Percentiles rank a stretch among this genome's conserved stretches.
Conservation (phyloP, 495 filamentous ascomycete genomes). For the Sabuloglossum arenarium region DNA sequence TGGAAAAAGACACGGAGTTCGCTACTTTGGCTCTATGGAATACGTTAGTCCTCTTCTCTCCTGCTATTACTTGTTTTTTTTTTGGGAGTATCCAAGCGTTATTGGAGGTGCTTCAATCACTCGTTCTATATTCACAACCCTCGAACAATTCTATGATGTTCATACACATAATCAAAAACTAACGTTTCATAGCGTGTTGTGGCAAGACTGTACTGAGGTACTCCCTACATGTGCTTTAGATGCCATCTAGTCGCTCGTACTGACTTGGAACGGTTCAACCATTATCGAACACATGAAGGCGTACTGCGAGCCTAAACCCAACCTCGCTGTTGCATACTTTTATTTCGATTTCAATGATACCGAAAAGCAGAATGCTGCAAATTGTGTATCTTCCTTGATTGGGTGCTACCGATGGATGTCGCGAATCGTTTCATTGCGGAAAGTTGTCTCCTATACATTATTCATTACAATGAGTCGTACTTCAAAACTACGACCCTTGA, state of each 20-base stretch:
- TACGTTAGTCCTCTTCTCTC: neutral
- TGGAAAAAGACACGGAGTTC: neutral
- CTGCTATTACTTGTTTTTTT: neutral
- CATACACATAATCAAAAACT: neutral
- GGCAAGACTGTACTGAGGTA: neutral
- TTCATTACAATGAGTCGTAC: neutral
- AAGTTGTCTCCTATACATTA: neutral
- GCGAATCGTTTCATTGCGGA: neutral
- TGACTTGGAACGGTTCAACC: neutral
- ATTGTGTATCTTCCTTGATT: too few species aligned
- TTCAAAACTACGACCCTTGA: too few species aligned
- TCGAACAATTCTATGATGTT: too few species aligned
- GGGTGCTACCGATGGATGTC: neutral
- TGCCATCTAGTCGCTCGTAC: neutral
- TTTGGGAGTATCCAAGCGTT: too few species aligned
- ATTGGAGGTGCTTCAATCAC: too few species aligned
- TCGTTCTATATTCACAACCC: too few species aligned
- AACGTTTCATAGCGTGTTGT: neutral
- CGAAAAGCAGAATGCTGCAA: neutral
- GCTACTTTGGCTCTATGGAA: neutral
- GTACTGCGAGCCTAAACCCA: neutral
- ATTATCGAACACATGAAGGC: neutral
- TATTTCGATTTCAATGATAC: neutral
- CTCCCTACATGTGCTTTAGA: neutral
- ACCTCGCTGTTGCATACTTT: neutral